phyloP scores from a whole-genome alignment of 257 asterid species.

The Nicotiana paniculata region DNA sequence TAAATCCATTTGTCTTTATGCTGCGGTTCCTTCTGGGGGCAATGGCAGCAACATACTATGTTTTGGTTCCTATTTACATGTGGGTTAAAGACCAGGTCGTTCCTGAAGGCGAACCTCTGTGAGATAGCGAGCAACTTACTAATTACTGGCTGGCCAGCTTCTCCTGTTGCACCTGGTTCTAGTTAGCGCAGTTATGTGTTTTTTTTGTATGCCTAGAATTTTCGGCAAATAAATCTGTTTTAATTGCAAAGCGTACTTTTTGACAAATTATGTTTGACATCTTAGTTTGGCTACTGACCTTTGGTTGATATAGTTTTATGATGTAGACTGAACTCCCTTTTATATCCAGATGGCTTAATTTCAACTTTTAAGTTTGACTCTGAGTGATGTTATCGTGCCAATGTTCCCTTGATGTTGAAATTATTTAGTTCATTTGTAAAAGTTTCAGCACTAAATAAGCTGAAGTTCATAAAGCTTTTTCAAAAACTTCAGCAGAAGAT shows the following conservation, averaged over 20 bases:
- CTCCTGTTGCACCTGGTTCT: background rate
- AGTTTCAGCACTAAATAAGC: too few relatives aligned
- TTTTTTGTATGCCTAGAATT: background rate
- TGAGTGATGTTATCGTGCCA: background rate
- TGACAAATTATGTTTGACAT: background rate
- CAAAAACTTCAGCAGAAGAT: too few relatives aligned
- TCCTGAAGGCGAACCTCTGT: slow-evolving; percentile 79
- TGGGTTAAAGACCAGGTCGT: slow-evolving; percentile 85
- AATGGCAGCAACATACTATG: slow-evolving; percentile 70
- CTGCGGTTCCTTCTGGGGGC: slow-evolving; percentile 64
- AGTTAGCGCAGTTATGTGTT: background rate
- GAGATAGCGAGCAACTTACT: slow-evolving; percentile 6
- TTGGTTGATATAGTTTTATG: background rate
- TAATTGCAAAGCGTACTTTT: background rate
- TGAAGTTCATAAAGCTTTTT: too few relatives aligned
- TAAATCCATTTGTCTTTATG: slow-evolving; percentile 54
- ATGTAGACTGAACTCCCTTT: background rate
- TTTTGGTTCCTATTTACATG: slow-evolving; percentile 88
- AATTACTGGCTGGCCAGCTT: background rate
- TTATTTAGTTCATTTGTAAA: too few relatives aligned
- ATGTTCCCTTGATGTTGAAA: background rate
- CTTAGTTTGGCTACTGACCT: background rate
- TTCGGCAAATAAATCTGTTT: background rate
- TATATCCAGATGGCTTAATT: background rate
- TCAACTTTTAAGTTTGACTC: background rate